Base-by-base conservation (phyloP, 2,329 filamentous ascomycete species). In the Cyanodermella asteris region DNA sequence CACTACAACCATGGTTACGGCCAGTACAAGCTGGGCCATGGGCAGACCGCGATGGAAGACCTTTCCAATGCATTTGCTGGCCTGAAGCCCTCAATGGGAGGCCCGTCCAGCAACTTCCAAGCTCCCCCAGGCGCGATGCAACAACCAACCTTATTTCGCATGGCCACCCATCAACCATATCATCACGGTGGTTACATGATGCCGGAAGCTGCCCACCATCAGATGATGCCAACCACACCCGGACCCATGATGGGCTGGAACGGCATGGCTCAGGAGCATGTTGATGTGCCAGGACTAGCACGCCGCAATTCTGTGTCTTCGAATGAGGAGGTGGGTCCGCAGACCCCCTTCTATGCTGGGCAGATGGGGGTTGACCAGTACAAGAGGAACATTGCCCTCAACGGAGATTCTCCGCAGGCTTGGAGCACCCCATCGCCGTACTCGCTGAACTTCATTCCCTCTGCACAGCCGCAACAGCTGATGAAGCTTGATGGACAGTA, bases 351-450 rank as follows among this genome's bases (percentile, higher is more conserved):
- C 18, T 62, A 66, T 28, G 59, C 65, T 13, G 18, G 7, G 7
- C 18, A 13, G 7, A 17, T 17, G 14, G n/a, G 14, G 18, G 23
- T 13, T 13, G 31, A 28, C 18, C 66, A 74, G 30, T 60, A 59
- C 37, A 64, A 59, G 20, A 55, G 64, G 27, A 59, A 64, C 14
- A 58, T 72, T 33, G 60, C 63, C 20, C 56, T 53, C 19, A 45
- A 66, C 38, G 68, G 74, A 37, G 60, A 65, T 12, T 71, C 69
- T 31, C 40, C 48, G 7, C 57, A 5, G 38, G 36, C 15, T 45
- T 46, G 30, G 31, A 43, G 17, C 75, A 71, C 41, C 70, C 63
- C 8, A 70, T 65, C 70, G 1, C 71, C 70, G n/a, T 13, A 14
- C 23, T 23, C 12, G 9, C 25, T 25, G 18, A 24, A n/a, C 25